Conservation (phyloP, 177 flowering plant genomes). For the Vitis hybrid region DNA sequence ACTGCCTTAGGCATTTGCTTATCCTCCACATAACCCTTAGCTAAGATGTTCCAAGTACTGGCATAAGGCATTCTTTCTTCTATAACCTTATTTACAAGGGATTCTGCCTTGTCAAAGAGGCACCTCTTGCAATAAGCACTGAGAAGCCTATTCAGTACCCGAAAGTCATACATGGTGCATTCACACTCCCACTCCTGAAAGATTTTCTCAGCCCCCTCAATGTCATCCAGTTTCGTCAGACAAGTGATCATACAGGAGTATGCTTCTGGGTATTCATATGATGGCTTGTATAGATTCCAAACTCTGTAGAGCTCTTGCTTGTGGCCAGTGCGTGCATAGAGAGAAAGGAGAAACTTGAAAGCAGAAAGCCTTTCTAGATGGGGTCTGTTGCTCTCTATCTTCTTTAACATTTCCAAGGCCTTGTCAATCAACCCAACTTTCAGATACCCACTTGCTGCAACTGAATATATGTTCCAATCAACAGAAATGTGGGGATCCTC, state of each 20-base stretch:
- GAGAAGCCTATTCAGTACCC: slow-evolving; percentile 29
- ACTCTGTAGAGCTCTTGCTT: slow-evolving; percentile 34
- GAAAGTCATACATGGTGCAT: slow-evolving; percentile 24
- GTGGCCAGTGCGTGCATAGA: slow-evolving; percentile 12
- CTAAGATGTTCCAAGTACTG: slow-evolving; percentile 25
- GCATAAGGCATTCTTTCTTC: slow-evolving; percentile 14
- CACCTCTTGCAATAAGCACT: slow-evolving; percentile 41
- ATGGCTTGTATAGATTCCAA: slow-evolving; percentile 32
- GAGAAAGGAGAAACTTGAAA: slow-evolving; percentile 18
- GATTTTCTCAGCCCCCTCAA: slow-evolving; percentile 38
- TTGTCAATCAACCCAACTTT: slow-evolving; percentile 17
- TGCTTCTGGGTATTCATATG: slow-evolving; percentile 4
- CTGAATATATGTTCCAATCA: slow-evolving; percentile 18
- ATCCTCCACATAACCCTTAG: slow-evolving; percentile 12
- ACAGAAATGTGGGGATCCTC: slow-evolving; percentile 2
- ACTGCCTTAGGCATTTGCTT: slow-evolving; percentile 21
- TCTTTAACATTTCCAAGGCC: slow-evolving; percentile 21
- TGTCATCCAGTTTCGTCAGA: slow-evolving; percentile 35
- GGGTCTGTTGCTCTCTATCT: slow-evolving; percentile 10
- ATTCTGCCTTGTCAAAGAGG: slow-evolving; percentile 28
- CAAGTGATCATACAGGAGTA: slow-evolving; percentile 32
- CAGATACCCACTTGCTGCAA: slow-evolving; percentile 29
- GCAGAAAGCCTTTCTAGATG: background rate
- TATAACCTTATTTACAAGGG: slow-evolving; percentile 3
- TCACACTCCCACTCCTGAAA: slow-evolving; percentile 42